Evolutionary conservation across 306 rosid genomes (phyloP), one percentile per base, ranked within the genome.

Genomic region (Fragaria vesca): DNA sequence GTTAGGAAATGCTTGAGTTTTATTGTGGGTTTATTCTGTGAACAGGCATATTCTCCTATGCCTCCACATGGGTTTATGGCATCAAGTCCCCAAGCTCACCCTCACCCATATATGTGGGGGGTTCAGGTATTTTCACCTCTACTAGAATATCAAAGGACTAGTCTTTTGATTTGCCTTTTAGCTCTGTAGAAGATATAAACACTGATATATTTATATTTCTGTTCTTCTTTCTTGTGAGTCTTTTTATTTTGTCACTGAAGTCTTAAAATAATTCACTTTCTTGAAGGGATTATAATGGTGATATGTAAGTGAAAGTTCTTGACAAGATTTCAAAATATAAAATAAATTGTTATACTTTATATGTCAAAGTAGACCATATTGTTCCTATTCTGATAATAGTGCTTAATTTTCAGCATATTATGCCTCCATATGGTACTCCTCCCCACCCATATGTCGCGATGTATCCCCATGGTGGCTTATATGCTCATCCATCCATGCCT

Each of bases 81-180:
- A 42, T 91, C 97, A 71, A 93, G 90, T 79, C 99, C 97, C 69
- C 99, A 95, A 75, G 93, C 94, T 71, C 97, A 90, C 84, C 97
- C 97, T 68, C 97, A 90, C 84, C 97, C 99, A 52, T 95, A 95
- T 85, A 89, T 95, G 97, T 92, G 99, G 99, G 99, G 99, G 36
- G 97, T 95, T 78, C 99, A 95, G 96, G 99, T 94, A 85, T 75
- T 51, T 74, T 8, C 9, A 2, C 12, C 26, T 28, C 5, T 24
- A 24, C 32, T 24, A 15, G 43, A 17, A 40, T 36, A 40, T 40
- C 3, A 40, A 24, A 54, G 20, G 34, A 52, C 21, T 72, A 30
- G 54, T 52, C 51, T 72, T 34, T 36, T 63, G 4, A 34, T 34
- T 54, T 63, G 45, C 4, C 20, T 3, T 32, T 63, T 32, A 24